Evolutionary conservation across 768 basidiomycete species (phyloP), one percentile per base, ranked within the genome.

Genomic region (Mycena indigotica): DNA sequence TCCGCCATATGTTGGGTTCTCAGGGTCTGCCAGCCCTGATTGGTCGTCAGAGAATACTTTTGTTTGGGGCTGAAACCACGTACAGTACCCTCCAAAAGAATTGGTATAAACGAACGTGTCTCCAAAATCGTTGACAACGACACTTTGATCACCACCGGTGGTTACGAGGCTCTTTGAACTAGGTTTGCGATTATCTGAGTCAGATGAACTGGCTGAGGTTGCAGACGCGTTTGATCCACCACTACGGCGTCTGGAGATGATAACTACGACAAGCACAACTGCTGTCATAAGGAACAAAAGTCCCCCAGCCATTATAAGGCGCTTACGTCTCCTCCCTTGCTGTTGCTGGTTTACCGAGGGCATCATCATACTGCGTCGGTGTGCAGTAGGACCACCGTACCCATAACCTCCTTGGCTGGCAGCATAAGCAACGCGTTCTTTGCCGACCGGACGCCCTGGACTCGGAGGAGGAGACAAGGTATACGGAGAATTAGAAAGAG

Each of bases 71-170:
- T 4, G 8, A 35, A 39, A 16, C 28, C 10, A 52, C 77, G 73
- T 65, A 77, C 80, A 82, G 64, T 72, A 77, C 12, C 83, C 83
- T 21, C 80, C 87, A 65, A 84, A 84, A 16, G 77, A 70, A 69
- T 89, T 89, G 63, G 74, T 74, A 67, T 89, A 89, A 2, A 73
- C 78, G 69, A 88, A 83, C 2, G 75, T 80, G 28, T 46, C 46
- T 5, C 88, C 88, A 62, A 86, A 76, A 6, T 78, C 78, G 15
- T 73, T 70, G 13, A 74, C 78, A 50, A 87, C 71, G 19, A 71
- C 64, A 19, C 80, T 82, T 12, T 86, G 86, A 57, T 83, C 77
- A 12, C 77, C 76, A 25, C 87, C 87, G 1, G 71, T 70, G 28
- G 70, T 67, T 6, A 67, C 65, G 45, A 70, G 70, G 10, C 63